Evolutionary conservation across 2,329 filamentous ascomycete species (phyloP).

Genomic region (Alternaria novae-zelandiae): DNA sequence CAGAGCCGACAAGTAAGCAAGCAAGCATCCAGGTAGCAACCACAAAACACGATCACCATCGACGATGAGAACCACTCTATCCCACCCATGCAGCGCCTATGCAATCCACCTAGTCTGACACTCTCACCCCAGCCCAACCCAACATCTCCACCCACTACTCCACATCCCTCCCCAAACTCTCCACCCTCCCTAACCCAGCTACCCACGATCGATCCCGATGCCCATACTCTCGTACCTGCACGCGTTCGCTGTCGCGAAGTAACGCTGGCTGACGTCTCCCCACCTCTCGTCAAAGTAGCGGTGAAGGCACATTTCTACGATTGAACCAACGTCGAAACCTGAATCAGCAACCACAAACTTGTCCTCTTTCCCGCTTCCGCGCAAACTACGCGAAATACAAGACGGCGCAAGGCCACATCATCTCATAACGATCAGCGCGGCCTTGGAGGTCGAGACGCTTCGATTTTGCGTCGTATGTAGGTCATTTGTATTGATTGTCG

Average conservation of each 20-base stretch:
- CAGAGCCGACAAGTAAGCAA: background rate
- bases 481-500: background rate
- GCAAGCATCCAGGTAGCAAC: background rate
- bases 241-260: background rate
- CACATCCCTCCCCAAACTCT: background rate
- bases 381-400: background rate
- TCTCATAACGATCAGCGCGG: background rate
- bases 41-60: background rate
- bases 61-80: background rate
- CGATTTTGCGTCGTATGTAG: background rate
- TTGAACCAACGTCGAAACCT: background rate
- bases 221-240: background rate
- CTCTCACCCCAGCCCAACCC: background rate
- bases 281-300: conserved; percentile 27
- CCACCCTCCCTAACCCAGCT: background rate
- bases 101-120: background rate
- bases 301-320: conserved; percentile 12
- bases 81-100: background rate
- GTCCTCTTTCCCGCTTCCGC: conserved; percentile 1
- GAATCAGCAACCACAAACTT: background rate
- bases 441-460: background rate
- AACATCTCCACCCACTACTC: background rate
- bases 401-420: background rate
- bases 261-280: conserved; percentile 1
- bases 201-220: background rate